These are phyloP conservation scores for Solanum rostratum DNA, from an alignment of 257 asterid genomes.

Conservation along the genomic window DNA sequence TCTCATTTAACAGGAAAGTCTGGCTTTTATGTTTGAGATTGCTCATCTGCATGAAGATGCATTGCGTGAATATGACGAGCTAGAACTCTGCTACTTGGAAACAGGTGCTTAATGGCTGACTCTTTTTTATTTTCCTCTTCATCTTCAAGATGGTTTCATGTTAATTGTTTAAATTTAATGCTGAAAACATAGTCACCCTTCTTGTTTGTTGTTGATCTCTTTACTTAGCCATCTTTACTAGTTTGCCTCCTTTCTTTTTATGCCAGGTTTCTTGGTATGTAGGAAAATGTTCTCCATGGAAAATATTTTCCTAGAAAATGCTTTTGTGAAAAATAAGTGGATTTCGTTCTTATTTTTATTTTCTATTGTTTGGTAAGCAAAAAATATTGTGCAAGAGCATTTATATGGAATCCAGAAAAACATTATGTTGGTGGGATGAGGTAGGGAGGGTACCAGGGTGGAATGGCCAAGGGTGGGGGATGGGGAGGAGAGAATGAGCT, in stretches of 20 bases:
- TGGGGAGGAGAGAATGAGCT: background rate
- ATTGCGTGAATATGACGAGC: constrained; percentile 95
- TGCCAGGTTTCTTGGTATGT: background rate
- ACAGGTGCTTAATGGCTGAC: constrained; percentile 52
- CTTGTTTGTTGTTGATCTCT: background rate
- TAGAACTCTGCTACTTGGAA: constrained; percentile 97
- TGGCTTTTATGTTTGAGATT: constrained; percentile 98
- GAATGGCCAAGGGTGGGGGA: background rate
- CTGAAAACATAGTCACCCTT: background rate
- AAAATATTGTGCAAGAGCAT: background rate
- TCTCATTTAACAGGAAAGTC: constrained; percentile 61
- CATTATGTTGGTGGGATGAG: background rate
- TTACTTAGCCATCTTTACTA: background rate
- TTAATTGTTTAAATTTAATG: background rate
- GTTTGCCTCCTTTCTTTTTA: background rate
- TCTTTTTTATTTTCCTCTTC: constrained; percentile 3
- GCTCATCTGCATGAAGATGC: constrained; percentile 98
- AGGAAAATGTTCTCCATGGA: background rate
- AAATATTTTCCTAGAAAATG: background rate
- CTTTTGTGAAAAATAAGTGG: background rate
- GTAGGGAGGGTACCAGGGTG: background rate
- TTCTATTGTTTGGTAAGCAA: background rate
- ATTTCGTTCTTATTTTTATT: background rate
- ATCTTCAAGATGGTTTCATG: constrained; percentile 5
- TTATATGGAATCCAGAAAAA: background rate